Conservation (phyloP, 345 rosid species). For the Dimocarpus longan region DNA sequence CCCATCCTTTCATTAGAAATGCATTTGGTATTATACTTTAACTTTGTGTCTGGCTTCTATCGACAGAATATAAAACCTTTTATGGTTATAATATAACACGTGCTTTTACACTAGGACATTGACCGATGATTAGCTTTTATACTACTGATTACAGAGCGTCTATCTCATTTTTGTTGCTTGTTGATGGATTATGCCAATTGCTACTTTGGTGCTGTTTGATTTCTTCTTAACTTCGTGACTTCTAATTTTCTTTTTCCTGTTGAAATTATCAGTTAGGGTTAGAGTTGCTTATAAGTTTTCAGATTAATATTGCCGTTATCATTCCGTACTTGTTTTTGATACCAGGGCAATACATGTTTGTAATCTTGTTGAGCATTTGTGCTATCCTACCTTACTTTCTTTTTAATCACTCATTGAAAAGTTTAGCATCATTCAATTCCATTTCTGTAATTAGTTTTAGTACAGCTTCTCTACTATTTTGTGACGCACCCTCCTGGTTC, state of each 20-base stretch:
- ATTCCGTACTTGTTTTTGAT: not conserved
- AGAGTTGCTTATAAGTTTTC: not conserved
- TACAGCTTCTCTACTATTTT: not conserved
- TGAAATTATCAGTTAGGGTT: not conserved
- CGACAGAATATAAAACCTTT: not conserved
- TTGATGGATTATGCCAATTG: not conserved
- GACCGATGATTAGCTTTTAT: not conserved
- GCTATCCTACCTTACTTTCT: not conserved
- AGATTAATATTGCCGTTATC: not conserved
- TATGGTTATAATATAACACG: not conserved
- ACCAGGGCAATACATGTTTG: not conserved
- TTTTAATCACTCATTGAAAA: not conserved
- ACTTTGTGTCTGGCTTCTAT: not conserved
- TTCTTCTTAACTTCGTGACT: not conserved
- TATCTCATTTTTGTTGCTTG: not conserved
- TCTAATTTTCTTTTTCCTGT: not conserved
- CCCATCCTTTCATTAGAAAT: not conserved
- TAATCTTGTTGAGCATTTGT: not conserved
- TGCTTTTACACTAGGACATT: not conserved
- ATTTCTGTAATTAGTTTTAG: not conserved
- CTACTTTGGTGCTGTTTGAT: not conserved
- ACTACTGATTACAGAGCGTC: not conserved
- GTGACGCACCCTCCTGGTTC: not conserved
- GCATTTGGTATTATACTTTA: not conserved
- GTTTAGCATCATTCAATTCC: not conserved